Conservation (phyloP, 805 yeast species). For the Saturnispora zaruensis region DNA sequence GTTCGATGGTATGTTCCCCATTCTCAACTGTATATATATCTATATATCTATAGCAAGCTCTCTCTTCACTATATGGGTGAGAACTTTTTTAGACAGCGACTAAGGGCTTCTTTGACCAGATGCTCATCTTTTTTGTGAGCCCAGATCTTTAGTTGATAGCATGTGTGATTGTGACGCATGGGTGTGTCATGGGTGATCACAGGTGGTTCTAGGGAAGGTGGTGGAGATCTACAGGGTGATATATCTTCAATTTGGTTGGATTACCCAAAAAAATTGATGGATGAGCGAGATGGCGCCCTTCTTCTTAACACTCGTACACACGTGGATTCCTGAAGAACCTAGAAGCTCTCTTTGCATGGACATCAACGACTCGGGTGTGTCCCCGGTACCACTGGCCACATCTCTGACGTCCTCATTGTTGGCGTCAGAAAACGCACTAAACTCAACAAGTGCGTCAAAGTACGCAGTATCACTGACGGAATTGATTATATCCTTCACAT, state of each 20-base stretch:
- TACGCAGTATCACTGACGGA: neutral
- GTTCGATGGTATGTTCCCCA: constrained; percentile 32
- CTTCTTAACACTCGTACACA: neutral
- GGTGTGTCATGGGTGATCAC: too few relatives aligned
- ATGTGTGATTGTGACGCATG: neutral
- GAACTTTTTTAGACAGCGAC: neutral
- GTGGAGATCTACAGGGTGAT: neutral
- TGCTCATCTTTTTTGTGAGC: neutral
- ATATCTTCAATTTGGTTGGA: neutral
- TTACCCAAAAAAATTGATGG: neutral
- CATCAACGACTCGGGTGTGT: neutral
- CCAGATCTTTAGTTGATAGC: neutral
- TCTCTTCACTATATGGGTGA: neutral
- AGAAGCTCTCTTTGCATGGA: neutral
- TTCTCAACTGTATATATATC: too few relatives aligned
- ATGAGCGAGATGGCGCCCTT: neutral
- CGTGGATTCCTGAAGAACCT: neutral
- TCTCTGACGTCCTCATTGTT: neutral
- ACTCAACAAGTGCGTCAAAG: neutral
- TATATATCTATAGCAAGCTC: too few relatives aligned
- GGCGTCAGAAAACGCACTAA: neutral
- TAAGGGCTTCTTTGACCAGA: neutral
- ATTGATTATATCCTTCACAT: constrained; percentile 16
- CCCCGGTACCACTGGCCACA: neutral
- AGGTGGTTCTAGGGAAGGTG: too few relatives aligned